Base-by-base conservation (phyloP, 2,329 filamentous ascomycete species). In the Thelonectria blattea region DNA sequence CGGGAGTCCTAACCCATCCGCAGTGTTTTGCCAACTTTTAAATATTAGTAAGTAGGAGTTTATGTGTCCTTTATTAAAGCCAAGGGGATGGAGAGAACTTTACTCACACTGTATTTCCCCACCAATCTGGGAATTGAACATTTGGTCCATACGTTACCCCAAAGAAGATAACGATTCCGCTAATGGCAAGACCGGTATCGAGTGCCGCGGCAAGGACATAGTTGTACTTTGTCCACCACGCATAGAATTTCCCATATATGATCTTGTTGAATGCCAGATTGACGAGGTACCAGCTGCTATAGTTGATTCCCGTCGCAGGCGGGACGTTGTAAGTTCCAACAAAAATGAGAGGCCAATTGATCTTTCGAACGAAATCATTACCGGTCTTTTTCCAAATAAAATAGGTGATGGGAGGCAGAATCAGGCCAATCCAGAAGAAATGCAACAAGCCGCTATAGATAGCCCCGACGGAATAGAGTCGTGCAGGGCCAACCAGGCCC, bases 91-190 rank as follows among this genome's bases (percentile, higher is more conserved):
- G 37, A 39, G 7, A 14, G 34, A 37, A 15, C 6, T 37, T 6
- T 8, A 52, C 56, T 41, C 52, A 58, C 56, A 58, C 56, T 24
- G 56, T 59, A 34, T 59, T 59, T n/a, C 56, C 56, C 56, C 56
- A 59, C 56, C 56, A 59, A 15, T 55, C 51, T 22, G 56, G 56
- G 22, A 59, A 59, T 18, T 59, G 50, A 8, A 55, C 56, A 6
- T 50, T 50, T 30, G 56, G 56, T n/a, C 56, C 56, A 32, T 59
- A 59, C 1, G 56, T 59, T 10, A 59, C 50, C 11, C 43, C 50
- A n/a, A 59, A 59, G 20, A 59, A 59, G 17, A 59, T 59, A 6
- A 59, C 14, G 11, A 59, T 49, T 2, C 56, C 51, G 8, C 50
- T 55, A 20, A 59, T 55, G 27, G 56, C 56, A 2, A 59, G 51